phyloP scores from a whole-genome alignment of 2,329 filamentous ascomycete species.

The Aspergillus ibericus region DNA sequence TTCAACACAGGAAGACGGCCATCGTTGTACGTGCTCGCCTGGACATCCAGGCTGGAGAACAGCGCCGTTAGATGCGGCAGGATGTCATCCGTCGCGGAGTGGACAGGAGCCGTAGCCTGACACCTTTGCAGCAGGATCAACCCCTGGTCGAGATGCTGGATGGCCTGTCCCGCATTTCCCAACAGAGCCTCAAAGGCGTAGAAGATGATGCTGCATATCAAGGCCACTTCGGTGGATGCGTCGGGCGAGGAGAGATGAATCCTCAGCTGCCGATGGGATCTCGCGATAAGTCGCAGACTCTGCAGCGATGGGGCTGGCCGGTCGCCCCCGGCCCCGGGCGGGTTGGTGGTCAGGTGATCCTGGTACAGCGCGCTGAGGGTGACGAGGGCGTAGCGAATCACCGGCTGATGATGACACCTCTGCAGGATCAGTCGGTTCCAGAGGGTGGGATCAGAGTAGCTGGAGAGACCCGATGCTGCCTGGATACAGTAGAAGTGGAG shows the following conservation, averaged over 20 bases:
- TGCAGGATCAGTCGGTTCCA: slow-evolving; percentile 23
- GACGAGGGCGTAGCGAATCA: slow-evolving; percentile 24
- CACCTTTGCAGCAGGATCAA: slow-evolving; percentile 20
- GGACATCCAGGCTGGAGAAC: slow-evolving; percentile 22
- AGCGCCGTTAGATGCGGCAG: slow-evolving; percentile 15
- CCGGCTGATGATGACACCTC: slow-evolving; percentile 22
- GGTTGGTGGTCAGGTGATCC: slow-evolving; percentile 4
- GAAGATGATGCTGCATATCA: slow-evolving; percentile 29
- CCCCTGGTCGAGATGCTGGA: slow-evolving; percentile 27
- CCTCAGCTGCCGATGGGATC: slow-evolving; percentile 26
- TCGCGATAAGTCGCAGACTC: slow-evolving; percentile 18
- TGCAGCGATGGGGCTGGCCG: slow-evolving; percentile 1
- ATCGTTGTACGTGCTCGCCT: slow-evolving; percentile 23
- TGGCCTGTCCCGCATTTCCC: slow-evolving; percentile 21
- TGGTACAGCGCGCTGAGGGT: slow-evolving; percentile 22
- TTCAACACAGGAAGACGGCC: slow-evolving; percentile 12
- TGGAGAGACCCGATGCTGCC: slow-evolving; percentile 17
- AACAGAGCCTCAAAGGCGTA: slow-evolving; percentile 27
- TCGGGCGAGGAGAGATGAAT: slow-evolving; percentile 18
- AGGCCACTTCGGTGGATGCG: slow-evolving; percentile 21
- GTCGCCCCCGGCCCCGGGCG: background rate
- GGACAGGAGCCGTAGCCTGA: slow-evolving; percentile 1
- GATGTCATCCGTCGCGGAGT: slow-evolving; percentile 10
- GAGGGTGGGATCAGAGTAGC: slow-evolving; percentile 21
- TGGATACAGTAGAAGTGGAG: slow-evolving; percentile 25